Percentiles rank a stretch among this genome's conserved stretches.
These are phyloP conservation scores for Isabelozyma rhagii DNA, from an alignment of 805 yeast genomes.

Conservation along the genomic window DNA sequence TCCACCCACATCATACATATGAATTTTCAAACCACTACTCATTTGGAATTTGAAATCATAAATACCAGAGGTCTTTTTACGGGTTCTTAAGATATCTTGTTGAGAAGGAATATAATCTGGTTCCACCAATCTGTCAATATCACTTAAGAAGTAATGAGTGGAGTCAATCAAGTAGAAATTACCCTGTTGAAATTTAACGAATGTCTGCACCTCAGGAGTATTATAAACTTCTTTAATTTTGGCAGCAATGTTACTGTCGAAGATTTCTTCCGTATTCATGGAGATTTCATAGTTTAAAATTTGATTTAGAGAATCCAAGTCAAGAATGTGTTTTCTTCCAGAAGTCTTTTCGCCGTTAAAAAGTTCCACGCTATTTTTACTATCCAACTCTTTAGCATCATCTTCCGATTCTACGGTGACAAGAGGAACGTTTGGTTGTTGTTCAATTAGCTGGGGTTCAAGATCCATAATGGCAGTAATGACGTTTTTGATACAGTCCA, in stretches of 20 bases:
- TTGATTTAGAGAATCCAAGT: slow-evolving; percentile 38
- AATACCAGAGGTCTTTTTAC: slow-evolving; percentile 91
- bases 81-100: slow-evolving; percentile 77
- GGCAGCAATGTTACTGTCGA: slow-evolving; percentile 48
- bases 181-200: slow-evolving; percentile 58
- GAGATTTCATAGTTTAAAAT: slow-evolving; percentile 47
- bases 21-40: slow-evolving; percentile 48
- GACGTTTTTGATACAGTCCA: slow-evolving; percentile 72
- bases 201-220: slow-evolving; percentile 50
- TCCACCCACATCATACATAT: slow-evolving; percentile 83
- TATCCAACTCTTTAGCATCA: slow-evolving; percentile 2
- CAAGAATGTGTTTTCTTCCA: slow-evolving; percentile 17
- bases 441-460: slow-evolving; percentile 35
- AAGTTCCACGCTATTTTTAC: slow-evolving; percentile 8
- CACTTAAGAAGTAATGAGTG: slow-evolving; percentile 71
- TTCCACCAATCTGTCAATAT: slow-evolving; percentile 57
- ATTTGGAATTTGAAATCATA: slow-evolving; percentile 77
- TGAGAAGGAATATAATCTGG: slow-evolving; percentile 67
- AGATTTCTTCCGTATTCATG: slow-evolving; percentile 49
- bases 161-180: slow-evolving; percentile 84
- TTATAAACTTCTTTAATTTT: slow-evolving; percentile 56
- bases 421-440: slow-evolving; percentile 3
- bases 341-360: slow-evolving; percentile 7
- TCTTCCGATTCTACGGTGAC: slow-evolving; percentile 3
- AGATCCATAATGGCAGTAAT: slow-evolving; percentile 62